Base-by-base conservation (phyloP, 192 early-diverging fungal species). In the Coemansia sp. region DNA sequence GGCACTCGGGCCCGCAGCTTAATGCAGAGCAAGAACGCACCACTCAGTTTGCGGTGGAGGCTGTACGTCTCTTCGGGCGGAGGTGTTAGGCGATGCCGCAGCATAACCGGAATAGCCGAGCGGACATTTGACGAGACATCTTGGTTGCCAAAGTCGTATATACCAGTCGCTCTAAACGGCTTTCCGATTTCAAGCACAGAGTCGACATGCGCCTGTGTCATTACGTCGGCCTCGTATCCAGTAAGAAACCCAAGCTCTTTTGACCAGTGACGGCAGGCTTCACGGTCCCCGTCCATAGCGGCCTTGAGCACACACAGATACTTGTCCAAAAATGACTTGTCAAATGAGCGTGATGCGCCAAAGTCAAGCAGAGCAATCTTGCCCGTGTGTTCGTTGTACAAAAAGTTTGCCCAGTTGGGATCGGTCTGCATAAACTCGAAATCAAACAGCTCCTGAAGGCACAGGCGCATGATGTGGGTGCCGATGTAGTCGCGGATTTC, bases 351-450 rank as follows among this genome's bases (percentile, higher is more conserved):
- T 22, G 91, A 90, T 3, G 97, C 92, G 19, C 97, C 97, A 84
- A 99, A 99, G 73, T 99, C 97, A 37, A 99, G 72, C 70, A 99
- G 69, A 32, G 89, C 86, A 50, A 98, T 88, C 75, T 86, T 91
- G 51, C 83, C 78, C 10, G 83, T 85, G 4, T 39, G 32, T 3
- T 54, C 65, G 61, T 94, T 89, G 68, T 94, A 99, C 55, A 99
- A 76, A 71, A 99, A 99, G 74, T 99, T 99, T 54, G 91, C 87
- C 97, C 97, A 99, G 71, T 99, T 99, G 2, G 97, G 97, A 75
- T 99, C 97, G 6, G 97, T 99, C 75, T 99, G 97, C 97, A 99
- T 99, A 73, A 91, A 97, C 61, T 87, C 82, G 75, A 93, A 97
- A 52, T 88, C 85, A 70, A 96, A 97, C 45, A 99, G 77, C 68